A percentile compares a stretch with the other conserved stretches of the same genome.
phyloP scores from a whole-genome alignment of 768 basidiomycete species.

The Boletus speciosus region DNA sequence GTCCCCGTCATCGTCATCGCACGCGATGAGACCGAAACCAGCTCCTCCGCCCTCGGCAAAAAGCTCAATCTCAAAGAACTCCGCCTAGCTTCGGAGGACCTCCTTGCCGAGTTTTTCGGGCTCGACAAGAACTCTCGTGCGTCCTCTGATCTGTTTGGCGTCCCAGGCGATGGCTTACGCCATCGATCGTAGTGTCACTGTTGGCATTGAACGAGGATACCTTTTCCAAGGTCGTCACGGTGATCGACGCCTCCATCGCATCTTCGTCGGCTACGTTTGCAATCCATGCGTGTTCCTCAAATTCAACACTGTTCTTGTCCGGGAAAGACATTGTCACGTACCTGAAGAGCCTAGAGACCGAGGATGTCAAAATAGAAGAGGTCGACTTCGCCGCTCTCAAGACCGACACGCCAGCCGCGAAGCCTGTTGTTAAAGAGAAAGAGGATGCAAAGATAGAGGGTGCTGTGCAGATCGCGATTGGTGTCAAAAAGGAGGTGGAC shows the following conservation, averaged over 20 bases:
- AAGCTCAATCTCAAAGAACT: conserved; percentile 83
- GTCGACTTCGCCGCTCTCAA: conserved; percentile 70
- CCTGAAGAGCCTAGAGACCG: conserved; percentile 67
- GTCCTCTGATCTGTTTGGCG: conserved; percentile 29
- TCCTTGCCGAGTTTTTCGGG: conserved; percentile 79
- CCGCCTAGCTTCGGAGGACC: conserved; percentile 79
- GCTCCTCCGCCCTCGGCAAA: conserved; percentile 72
- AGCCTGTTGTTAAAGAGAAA: conserved; percentile 51
- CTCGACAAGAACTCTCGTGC: conserved; percentile 83
- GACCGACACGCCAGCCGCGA: conserved; percentile 37
- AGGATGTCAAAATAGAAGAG: conserved; percentile 60
- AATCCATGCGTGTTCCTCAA: conserved; percentile 69
- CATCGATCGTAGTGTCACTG: conserved; percentile 61
- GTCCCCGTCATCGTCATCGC: conserved; percentile 87
- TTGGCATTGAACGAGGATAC: conserved; percentile 63
- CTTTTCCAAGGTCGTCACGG: conserved; percentile 68
- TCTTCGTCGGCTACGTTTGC: conserved; percentile 62
- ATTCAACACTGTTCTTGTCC: conserved; percentile 70
- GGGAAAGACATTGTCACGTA: conserved; percentile 74
- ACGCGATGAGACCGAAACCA: conserved; percentile 79
- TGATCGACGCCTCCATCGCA: conserved; percentile 79
- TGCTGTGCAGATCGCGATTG: conserved; percentile 88
- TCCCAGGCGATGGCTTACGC: background rate
- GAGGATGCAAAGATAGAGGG: conserved; percentile 83
- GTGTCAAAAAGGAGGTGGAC: conserved; percentile 93